Percentiles rank a stretch among this genome's conserved stretches.
Evolutionary conservation across 2,329 filamentous ascomycete species (phyloP).

Genomic region (Ophiosphaerella herpotricha): DNA sequence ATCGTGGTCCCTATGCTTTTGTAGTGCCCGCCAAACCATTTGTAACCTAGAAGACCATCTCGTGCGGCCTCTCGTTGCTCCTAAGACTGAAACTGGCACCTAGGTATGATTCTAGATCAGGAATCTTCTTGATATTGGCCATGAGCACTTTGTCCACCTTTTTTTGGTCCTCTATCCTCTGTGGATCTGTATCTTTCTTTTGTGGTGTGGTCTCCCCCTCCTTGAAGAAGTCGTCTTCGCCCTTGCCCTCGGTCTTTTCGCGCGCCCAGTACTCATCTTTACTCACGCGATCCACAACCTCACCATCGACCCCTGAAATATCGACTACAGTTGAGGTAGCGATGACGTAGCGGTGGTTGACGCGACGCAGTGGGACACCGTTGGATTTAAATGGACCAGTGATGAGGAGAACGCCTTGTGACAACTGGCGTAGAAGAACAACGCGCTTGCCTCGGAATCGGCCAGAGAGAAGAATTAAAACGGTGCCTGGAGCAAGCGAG

Average conservation of each 20-base stretch:
- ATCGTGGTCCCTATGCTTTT: background rate
- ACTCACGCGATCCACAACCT: conserved; percentile 75
- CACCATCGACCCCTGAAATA: conserved; percentile 76
- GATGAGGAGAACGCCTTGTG: conserved; percentile 95
- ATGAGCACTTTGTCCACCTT: conserved; percentile 93
- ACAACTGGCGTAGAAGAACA: conserved; percentile 93
- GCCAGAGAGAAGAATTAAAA: conserved; percentile 98
- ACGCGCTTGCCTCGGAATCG: conserved; percentile 99
- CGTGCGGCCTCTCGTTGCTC: conserved; percentile 98
- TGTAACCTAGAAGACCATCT: conserved; percentile 84
- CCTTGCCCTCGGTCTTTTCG: conserved; percentile 90
- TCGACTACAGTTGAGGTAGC: conserved; percentile 84
- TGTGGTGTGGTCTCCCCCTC: conserved; percentile 82
- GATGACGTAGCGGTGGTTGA: conserved; percentile 92
- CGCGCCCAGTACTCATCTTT: conserved; percentile 88
- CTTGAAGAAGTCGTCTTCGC: conserved; percentile 98
- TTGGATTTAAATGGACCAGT: conserved; percentile 99
- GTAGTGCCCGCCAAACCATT: background rate
- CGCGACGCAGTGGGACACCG: conserved; percentile 91
- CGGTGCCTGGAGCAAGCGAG: conserved; percentile 88
- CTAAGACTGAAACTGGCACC: conserved; percentile 93
- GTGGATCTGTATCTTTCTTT: conserved; percentile 93
- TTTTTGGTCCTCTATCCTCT: conserved; percentile 96
- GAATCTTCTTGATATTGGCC: conserved; percentile 95
- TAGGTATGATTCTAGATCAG: conserved; percentile 89